Conservation (phyloP, 1,284 basidiomycete species). For the Ustilago shanxiensis region DNA sequence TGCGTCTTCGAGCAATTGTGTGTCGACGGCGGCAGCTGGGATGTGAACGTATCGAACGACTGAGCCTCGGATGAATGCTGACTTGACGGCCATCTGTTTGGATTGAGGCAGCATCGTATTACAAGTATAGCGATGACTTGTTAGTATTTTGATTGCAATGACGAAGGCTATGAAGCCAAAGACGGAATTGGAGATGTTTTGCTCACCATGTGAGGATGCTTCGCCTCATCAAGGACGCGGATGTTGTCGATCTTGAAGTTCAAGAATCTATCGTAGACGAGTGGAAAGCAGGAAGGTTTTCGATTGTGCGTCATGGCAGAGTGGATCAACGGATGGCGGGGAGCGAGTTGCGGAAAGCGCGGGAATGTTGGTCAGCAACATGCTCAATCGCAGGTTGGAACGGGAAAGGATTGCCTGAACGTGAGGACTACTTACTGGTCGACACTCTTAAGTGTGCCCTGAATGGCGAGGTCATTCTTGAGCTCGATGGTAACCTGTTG, state of each 20-base stretch:
- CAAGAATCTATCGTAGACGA: constrained; percentile 75
- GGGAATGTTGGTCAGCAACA: not conserved
- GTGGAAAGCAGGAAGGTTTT: not conserved
- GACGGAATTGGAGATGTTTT: too few species aligned
- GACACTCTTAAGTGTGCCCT: constrained; percentile 94
- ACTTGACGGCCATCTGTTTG: constrained; percentile 93
- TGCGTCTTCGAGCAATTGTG: constrained; percentile 94
- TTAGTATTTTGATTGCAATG: not conserved
- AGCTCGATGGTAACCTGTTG: constrained; percentile 92
- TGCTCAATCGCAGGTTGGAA: not conserved
- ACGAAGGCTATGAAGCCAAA: not conserved
- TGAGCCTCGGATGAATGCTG: constrained; percentile 97
- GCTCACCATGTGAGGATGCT: constrained; percentile 96
- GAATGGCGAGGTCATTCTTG: constrained; percentile 98
- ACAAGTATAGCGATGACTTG: not conserved
- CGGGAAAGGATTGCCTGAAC: not conserved
- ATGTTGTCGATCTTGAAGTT: constrained; percentile 97
- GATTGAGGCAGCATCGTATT: too few species aligned
- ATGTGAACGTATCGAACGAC: constrained; percentile 98
- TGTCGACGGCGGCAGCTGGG: constrained; percentile 92
- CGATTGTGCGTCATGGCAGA: not conserved
- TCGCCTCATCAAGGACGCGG: constrained; percentile 88
- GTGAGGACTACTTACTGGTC: constrained; percentile 78
- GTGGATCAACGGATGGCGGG: too few species aligned
- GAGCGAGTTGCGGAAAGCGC: not conserved